These are phyloP conservation scores for Dactylellina drechsleri DNA, from an alignment of 2,329 filamentous ascomycete genomes.

Conservation along the genomic window DNA sequence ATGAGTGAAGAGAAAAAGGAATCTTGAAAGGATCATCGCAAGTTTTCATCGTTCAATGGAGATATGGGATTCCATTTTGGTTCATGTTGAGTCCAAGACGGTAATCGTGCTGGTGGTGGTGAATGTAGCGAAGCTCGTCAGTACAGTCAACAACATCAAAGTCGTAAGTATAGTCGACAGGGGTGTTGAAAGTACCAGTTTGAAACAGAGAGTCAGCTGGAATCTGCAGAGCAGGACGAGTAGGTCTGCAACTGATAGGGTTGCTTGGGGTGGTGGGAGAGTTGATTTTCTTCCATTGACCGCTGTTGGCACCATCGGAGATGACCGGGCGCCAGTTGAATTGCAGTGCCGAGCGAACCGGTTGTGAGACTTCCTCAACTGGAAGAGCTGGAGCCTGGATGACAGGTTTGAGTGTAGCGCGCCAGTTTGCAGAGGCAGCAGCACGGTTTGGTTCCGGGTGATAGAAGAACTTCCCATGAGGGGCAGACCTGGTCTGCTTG, in stretches of 20 bases:
- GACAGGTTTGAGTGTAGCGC: conserved; percentile 17
- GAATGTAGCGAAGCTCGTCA: conserved; percentile 6
- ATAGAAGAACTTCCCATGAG: conserved; percentile 28
- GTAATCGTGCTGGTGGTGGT: conserved; percentile 20
- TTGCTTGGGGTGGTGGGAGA: not conserved
- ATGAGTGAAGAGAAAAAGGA: not conserved
- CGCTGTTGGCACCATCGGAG: not conserved
- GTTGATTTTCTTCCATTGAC: conserved; percentile 5
- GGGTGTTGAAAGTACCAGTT: not conserved
- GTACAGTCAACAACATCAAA: not conserved
- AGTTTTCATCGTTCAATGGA: not conserved
- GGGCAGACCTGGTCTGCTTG: conserved; percentile 9
- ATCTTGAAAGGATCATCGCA: not conserved
- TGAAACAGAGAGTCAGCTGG: conserved; percentile 10
- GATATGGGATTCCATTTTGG: not conserved
- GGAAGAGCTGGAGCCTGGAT: not conserved
- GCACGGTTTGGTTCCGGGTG: conserved; percentile 40
- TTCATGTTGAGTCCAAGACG: conserved; percentile 13
- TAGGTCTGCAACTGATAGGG: conserved; percentile 3
- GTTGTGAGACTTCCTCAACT: conserved; percentile 6
- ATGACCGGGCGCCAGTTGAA: conserved; percentile 53
- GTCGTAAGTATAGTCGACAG: conserved; percentile 20
- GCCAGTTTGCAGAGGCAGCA: conserved; percentile 44
- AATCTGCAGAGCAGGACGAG: conserved; percentile 17
- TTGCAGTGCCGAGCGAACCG: conserved; percentile 34